These are phyloP conservation scores for Populus alba DNA, from an alignment of 345 rosid genomes.

Conservation along the genomic window DNA sequence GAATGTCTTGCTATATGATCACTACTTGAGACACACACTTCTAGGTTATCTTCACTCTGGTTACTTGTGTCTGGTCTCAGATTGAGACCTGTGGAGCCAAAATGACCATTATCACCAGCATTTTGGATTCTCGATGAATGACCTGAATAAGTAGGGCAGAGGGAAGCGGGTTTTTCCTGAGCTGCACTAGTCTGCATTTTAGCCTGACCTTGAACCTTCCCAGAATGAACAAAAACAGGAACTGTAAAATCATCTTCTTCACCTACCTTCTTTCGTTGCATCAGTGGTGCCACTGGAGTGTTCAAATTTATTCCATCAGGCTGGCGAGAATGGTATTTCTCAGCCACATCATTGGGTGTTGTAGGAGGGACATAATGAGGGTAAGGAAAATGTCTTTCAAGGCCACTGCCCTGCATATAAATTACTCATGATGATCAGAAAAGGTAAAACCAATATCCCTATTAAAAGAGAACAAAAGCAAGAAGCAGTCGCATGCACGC, in stretches of 20 bases:
- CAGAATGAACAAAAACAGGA: slow-evolving; percentile 56
- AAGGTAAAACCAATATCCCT: not conserved
- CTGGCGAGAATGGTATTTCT: slow-evolving; percentile 32
- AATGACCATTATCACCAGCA: slow-evolving; percentile 13
- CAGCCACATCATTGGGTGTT: slow-evolving; percentile 29
- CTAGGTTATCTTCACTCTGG: slow-evolving; percentile 28
- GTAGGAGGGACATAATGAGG: slow-evolving; percentile 39
- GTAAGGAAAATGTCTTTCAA: slow-evolving; percentile 35
- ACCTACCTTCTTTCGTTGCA: slow-evolving; percentile 42
- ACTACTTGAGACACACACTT: slow-evolving; percentile 20
- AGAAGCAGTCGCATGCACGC: not conserved
- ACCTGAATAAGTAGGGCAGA: slow-evolving; percentile 10
- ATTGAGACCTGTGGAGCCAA: slow-evolving; percentile 22
- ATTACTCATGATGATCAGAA: not conserved
- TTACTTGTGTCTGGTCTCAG: slow-evolving; percentile 31
- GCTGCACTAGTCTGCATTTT: slow-evolving; percentile 32
- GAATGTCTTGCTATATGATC: slow-evolving; percentile 24
- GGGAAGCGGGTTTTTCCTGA: slow-evolving; percentile 27
- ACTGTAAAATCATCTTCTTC: slow-evolving; percentile 80
- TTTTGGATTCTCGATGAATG: slow-evolving; percentile 21
- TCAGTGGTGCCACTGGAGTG: slow-evolving; percentile 28
- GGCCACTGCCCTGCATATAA: slow-evolving; percentile 44
- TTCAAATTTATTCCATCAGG: slow-evolving; percentile 34
- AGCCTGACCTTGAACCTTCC: slow-evolving; percentile 20
- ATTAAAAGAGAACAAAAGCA: not conserved